phyloP scores from a whole-genome alignment of 2,329 filamentous ascomycete species.

The Mollisia scopiformis region DNA sequence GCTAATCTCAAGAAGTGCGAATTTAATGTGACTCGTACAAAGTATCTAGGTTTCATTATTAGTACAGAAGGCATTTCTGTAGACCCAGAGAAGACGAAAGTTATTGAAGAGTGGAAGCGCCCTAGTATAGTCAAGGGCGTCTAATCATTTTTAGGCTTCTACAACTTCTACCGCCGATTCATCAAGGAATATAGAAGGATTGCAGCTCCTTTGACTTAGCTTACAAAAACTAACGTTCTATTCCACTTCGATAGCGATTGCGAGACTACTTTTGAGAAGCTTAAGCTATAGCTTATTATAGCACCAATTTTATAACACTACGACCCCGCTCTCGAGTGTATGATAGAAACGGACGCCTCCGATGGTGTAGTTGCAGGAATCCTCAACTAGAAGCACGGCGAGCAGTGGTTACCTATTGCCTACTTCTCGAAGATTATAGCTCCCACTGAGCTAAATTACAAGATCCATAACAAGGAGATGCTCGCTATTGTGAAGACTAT shows the following conservation, averaged over 20 bases:
- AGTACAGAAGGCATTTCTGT: conserved; percentile 1
- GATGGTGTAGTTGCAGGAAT: conserved; percentile 14
- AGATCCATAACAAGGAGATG: conserved; percentile 38
- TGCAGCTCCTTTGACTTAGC: neutral
- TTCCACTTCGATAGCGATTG: neutral
- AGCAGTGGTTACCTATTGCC: conserved; percentile 13
- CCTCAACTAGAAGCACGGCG: neutral
- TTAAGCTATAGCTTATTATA: neutral
- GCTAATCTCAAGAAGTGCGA: conserved; percentile 9
- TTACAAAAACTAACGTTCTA: neutral
- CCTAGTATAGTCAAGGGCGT: neutral
- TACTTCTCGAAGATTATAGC: conserved; percentile 3
- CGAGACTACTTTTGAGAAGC: neutral
- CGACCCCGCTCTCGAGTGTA: neutral
- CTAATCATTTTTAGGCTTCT: conserved; percentile 13
- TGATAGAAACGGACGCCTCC: conserved; percentile 10
- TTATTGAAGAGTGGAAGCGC: neutral
- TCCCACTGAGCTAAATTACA: conserved; percentile 33
- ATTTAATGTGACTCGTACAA: conserved; percentile 1
- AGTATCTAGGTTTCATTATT: conserved; percentile 16
- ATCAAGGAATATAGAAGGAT: conserved; percentile 12
- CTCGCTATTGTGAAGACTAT: conserved; percentile 32
- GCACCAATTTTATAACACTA: neutral
- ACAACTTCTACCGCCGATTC: conserved; percentile 19
- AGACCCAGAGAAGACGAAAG: conserved; percentile 9